A percentile compares a stretch with the other conserved stretches of the same genome.
Conservation (phyloP, 352 stramenopile genomes). For the Phytophthora chlamydospora region DNA sequence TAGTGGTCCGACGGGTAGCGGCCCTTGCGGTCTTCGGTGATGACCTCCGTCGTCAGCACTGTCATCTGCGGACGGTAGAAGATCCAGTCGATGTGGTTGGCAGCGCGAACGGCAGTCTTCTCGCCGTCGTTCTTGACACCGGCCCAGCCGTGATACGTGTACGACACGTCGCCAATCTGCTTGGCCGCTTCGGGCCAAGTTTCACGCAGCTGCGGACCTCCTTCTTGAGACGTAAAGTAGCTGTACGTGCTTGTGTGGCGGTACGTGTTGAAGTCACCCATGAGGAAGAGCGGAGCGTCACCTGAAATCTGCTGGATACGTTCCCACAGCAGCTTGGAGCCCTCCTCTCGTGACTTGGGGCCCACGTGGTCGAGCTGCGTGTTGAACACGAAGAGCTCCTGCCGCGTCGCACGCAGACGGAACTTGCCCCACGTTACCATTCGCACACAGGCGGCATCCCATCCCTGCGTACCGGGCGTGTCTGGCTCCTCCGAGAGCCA, state of each 20-base stretch:
- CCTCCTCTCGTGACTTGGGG: constrained; percentile 50
- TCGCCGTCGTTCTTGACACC: constrained; percentile 86
- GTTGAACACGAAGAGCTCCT: constrained; percentile 82
- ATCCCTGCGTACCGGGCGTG: constrained; percentile 55
- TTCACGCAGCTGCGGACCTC: constrained; percentile 69
- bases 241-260: constrained; percentile 80
- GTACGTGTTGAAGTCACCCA: constrained; percentile 90
- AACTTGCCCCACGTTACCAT: constrained; percentile 82
- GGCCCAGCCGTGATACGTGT: constrained; percentile 89
- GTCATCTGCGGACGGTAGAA: constrained; percentile 83
- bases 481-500: constrained; percentile 81
- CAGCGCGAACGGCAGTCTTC: constrained; percentile 60
- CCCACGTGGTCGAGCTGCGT: constrained; percentile 81
- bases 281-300: constrained; percentile 69
- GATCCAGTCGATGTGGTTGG: constrained; percentile 92
- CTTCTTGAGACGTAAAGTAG: constrained; percentile 74
- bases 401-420: constrained; percentile 56
- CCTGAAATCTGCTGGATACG: constrained; percentile 68
- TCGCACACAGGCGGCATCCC: constrained; percentile 71
- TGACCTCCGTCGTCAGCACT: constrained; percentile 79
- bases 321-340: constrained; percentile 65
- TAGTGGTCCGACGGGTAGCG: constrained; percentile 90
- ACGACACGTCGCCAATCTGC: constrained; percentile 79
- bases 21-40: constrained; percentile 81
- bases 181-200: constrained; percentile 72